Conservation (phyloP, 2,329 filamentous ascomycete genomes). For the Xylaria digitata region DNA sequence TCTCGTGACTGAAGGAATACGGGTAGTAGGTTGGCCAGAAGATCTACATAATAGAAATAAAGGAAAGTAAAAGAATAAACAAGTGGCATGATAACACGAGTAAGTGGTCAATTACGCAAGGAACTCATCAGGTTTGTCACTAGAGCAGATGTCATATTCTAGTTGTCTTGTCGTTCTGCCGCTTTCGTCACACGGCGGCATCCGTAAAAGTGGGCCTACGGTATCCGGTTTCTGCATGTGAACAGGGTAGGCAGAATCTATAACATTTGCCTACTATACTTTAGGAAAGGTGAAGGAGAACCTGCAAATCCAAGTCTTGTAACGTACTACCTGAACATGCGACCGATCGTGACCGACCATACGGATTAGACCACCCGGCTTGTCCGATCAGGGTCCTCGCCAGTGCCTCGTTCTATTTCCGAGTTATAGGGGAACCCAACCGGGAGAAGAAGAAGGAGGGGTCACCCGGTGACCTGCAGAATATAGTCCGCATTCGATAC, state of each 20-base stretch:
- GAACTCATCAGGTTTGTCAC: not conserved
- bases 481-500: conserved; percentile 16
- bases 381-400: conserved; percentile 31
- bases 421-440: conserved; percentile 15
- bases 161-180: conserved; percentile 39
- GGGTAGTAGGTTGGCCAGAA: not conserved
- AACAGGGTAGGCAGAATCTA: not conserved
- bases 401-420: conserved; percentile 30
- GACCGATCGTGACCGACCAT: conserved; percentile 18
- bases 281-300: conserved; percentile 21
- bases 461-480: conserved; percentile 34
- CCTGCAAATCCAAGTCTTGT: conserved; percentile 4
- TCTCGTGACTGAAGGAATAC: no score
- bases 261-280: conserved; percentile 9
- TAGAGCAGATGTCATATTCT: not conserved
- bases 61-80: not conserved
- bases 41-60: not conserved
- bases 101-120: not conserved
- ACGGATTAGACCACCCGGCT: conserved; percentile 22
- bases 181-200: conserved; percentile 46
- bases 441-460: conserved; percentile 21
- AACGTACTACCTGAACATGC: conserved; percentile 25
- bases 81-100: not conserved
- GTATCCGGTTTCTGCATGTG: conserved; percentile 1
- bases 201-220: conserved; percentile 24